These are phyloP conservation scores for Pelargonium citronellum DNA, from an alignment of 441 rosid species.

Conservation along the genomic window DNA sequence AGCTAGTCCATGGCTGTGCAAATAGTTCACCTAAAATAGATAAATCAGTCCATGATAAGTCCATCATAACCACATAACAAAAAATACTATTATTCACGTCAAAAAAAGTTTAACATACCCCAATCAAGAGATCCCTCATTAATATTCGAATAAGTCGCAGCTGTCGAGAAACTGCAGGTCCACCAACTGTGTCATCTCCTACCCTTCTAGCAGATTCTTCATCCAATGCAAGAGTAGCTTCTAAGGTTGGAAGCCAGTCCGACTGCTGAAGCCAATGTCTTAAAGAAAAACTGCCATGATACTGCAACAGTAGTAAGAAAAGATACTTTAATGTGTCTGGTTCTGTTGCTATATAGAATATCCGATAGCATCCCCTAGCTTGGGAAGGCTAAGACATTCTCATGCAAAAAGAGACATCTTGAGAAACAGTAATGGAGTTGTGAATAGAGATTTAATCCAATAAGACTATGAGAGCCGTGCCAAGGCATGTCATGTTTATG, in stretches of 20 bases:
- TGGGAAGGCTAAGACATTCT: neutral
- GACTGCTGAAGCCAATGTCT: conserved; percentile 94
- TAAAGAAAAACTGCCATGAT: conserved; percentile 89
- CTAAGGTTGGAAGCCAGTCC: conserved; percentile 93
- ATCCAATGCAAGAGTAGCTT: conserved; percentile 90
- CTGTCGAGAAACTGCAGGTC: conserved; percentile 86
- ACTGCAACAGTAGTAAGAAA: conserved; percentile 36
- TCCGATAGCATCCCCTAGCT: neutral
- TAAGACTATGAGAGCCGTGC: neutral
- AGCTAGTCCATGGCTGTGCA: conserved; percentile 96
- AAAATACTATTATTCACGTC: neutral
- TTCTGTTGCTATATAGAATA: neutral
- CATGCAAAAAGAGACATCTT: neutral
- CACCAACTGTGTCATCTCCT: conserved; percentile 94
- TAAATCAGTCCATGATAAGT: conserved; percentile 14
- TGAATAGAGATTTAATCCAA: neutral
- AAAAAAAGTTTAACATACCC: conserved; percentile 48
- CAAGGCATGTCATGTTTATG: neutral
- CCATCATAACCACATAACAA: neutral
- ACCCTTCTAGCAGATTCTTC: conserved; percentile 81
- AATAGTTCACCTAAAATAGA: conserved; percentile 72
- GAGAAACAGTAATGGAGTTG: no score
- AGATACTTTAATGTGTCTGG: conserved; percentile 8
- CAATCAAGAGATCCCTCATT: conserved; percentile 90
- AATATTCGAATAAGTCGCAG: conserved; percentile 65